phyloP scores from a whole-genome alignment of 352 stramenopile species.

The Thalassiosira oceanica region DNA sequence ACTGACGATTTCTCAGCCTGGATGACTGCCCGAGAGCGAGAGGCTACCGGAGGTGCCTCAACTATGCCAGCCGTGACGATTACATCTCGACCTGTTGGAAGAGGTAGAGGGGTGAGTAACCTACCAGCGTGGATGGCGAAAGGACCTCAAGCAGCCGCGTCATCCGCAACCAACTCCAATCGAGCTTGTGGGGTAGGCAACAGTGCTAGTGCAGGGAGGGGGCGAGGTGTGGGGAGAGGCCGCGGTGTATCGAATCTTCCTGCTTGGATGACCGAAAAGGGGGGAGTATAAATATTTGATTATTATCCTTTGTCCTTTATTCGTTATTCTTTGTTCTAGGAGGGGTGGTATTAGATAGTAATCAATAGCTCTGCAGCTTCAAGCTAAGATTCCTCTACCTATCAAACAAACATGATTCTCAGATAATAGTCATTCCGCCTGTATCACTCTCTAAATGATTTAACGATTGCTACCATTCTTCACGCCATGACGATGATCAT shows the following conservation, averaged over 20 bases:
- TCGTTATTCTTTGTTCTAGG: too few species aligned
- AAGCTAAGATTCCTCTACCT: neutral
- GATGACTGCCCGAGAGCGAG: slow-evolving; percentile 2
- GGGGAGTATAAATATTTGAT: too few species aligned
- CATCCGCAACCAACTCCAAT: neutral
- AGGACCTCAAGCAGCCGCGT: neutral
- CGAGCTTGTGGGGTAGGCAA: neutral
- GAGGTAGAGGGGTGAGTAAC: neutral
- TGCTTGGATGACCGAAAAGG: too few species aligned
- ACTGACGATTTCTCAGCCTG: slow-evolving; percentile 12
- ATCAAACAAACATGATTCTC: slow-evolving; percentile 9
- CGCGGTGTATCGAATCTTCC: too few species aligned
- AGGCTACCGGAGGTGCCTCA: too few species aligned
- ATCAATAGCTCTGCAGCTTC: neutral
- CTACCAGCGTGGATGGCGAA: neutral
- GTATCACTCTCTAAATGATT: too few species aligned
- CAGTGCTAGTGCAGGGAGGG: slow-evolving; percentile 1
- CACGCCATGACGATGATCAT: slow-evolving; percentile 65
- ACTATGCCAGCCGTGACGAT: too few species aligned
- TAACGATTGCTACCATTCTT: too few species aligned
- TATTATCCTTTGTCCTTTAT: too few species aligned
- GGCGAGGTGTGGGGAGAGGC: too few species aligned
- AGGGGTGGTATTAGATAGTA: neutral
- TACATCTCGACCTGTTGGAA: neutral
- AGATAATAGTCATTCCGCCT: slow-evolving; percentile 42